Evolutionary conservation across 78 protist species (phyloP).

Genomic region (Polysphondylium violaceum): DNA sequence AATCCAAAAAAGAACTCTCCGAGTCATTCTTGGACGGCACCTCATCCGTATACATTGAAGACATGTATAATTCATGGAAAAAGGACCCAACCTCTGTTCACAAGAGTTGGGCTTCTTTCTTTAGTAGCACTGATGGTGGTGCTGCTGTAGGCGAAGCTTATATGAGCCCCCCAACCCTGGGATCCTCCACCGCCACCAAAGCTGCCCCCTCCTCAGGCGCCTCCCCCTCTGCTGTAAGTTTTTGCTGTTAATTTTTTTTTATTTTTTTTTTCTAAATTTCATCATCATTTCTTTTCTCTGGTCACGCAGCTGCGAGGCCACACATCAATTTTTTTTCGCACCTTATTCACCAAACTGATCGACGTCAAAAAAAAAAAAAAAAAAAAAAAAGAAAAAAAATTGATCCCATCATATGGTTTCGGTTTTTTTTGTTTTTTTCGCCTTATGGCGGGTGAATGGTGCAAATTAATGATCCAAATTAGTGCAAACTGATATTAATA

Average conservation of each 20-base stretch:
- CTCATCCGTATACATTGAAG: constrained; percentile 67
- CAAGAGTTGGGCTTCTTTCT: constrained; percentile 70
- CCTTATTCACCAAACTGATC: neutral
- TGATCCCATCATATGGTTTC: neutral
- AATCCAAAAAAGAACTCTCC: constrained; percentile 77
- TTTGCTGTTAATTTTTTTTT: neutral
- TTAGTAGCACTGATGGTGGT: constrained; percentile 45
- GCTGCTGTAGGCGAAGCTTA: constrained; percentile 77
- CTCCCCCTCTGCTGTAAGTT: neutral
- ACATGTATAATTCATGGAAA: constrained; percentile 75
- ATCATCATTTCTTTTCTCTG: no score
- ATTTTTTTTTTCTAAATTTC: no score
- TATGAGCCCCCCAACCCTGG: constrained; percentile 77
- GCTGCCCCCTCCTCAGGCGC: constrained; percentile 23
- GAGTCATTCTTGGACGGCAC: constrained; percentile 82
- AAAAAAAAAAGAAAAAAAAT: no score
- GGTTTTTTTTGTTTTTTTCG: neutral
- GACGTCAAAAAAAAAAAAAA: no score
- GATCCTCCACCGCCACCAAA: constrained; percentile 10
- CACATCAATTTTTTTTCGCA: neutral
- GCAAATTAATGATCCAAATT: no score
- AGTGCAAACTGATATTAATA: no score
- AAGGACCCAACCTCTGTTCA: constrained; percentile 78
- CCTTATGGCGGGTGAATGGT: no score
- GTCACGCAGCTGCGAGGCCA: no score